Conservation (phyloP, 768 basidiomycete species). For the Cystobasidium tubakii region DNA sequence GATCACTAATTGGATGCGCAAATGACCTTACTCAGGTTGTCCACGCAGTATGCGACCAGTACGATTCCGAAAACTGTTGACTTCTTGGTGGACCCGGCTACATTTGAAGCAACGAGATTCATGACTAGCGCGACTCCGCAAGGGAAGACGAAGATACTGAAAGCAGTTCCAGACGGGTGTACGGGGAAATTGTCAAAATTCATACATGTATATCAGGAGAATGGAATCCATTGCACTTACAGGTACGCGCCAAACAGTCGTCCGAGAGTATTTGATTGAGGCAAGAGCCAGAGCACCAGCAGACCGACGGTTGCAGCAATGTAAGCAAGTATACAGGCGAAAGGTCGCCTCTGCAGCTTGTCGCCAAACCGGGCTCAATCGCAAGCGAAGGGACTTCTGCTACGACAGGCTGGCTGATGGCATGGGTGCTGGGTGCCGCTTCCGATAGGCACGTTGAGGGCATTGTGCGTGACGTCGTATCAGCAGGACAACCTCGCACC, state of each 20-base stretch:
- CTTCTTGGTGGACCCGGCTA: conserved; percentile 40
- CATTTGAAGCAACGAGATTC: conserved; percentile 39
- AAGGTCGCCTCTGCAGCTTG: neutral
- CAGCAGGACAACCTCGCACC: too few relatives aligned
- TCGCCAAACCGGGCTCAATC: too few relatives aligned
- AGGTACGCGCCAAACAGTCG: neutral
- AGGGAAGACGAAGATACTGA: conserved; percentile 8
- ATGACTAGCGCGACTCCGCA: conserved; percentile 39
- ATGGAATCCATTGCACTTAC: too few relatives aligned
- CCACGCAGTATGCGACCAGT: conserved; percentile 40
- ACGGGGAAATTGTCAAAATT: too few relatives aligned
- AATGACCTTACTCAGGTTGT: conserved; percentile 25
- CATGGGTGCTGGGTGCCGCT: too few relatives aligned
- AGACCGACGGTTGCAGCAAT: neutral
- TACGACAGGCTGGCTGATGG: too few relatives aligned
- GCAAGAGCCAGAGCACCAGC: neutral
- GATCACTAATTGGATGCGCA: neutral
- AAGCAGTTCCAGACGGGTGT: too few relatives aligned
- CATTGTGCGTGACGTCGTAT: too few relatives aligned
- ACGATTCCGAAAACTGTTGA: conserved; percentile 37
- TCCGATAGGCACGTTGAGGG: too few relatives aligned
- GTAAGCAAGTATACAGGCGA: neutral
- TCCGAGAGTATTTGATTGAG: neutral
- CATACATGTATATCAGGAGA: too few relatives aligned
- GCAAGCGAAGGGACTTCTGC: too few relatives aligned